Evolutionary conservation across 78 protist genomes (phyloP).

Genomic region (Salpingoeca rosetta): DNA sequence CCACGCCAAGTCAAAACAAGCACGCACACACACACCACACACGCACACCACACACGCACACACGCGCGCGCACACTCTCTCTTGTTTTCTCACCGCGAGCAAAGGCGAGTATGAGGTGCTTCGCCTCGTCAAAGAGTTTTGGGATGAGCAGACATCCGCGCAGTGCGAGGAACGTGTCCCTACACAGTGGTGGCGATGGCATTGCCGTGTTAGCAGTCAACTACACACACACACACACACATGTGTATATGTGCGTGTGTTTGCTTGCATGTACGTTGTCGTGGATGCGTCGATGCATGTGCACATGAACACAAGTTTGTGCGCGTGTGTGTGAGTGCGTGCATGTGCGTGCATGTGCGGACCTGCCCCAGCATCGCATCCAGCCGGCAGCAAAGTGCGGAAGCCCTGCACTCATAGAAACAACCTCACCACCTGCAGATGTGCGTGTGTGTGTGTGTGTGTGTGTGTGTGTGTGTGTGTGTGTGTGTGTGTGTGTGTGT

Average conservation of each 20-base stretch:
- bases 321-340: no score
- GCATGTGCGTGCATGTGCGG: no score
- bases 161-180: conserved; percentile 50
- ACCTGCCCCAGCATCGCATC: conserved; percentile 87
- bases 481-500: not conserved
- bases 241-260: no score
- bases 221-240: not conserved
- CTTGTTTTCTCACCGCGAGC: not conserved
- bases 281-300: no score
- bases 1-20: no score
- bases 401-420: conserved; percentile 80
- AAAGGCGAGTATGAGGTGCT: conserved; percentile 40
- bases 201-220: no score
- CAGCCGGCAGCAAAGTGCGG: conserved; percentile 82
- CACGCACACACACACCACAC: no score
- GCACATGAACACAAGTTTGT: no score
- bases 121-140: conserved; percentile 41
- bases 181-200: no score
- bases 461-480: not conserved
- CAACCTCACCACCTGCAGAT: not conserved
- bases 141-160: conserved; percentile 65
- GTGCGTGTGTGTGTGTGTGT: not conserved
- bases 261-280: no score
- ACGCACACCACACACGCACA: no score
- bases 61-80: not conserved